Conservation (phyloP, 2,329 filamentous ascomycete genomes). For the Apiospora hydei region DNA sequence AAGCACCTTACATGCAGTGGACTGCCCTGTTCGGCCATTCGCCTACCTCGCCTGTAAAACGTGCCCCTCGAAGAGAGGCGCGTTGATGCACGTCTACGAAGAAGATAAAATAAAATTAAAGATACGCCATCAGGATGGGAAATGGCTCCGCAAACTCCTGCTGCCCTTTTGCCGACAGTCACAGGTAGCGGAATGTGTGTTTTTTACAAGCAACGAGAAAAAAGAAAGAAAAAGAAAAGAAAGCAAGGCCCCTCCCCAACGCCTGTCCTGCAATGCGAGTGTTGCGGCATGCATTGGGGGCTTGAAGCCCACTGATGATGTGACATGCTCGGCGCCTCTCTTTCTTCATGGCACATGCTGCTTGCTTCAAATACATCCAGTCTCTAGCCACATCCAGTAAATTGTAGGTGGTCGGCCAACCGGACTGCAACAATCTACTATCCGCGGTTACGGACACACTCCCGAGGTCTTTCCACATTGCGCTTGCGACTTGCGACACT, state of each 20-base stretch:
- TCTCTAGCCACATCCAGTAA: neutral
- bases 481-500: neutral
- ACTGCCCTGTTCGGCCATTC: neutral
- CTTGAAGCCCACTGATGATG: neutral
- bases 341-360: neutral
- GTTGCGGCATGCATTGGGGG: neutral
- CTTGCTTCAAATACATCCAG: neutral
- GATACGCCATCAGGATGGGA: neutral
- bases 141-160: conserved; percentile 13
- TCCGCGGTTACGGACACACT: neutral
- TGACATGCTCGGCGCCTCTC: neutral
- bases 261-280: conserved; percentile 15
- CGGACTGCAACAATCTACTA: neutral
- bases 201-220: neutral
- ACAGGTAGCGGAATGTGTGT: neutral
- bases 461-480: neutral
- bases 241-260: neutral
- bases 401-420: neutral
- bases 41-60: neutral
- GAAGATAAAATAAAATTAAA: no score
- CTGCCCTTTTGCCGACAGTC: neutral
- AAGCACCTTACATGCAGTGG: conserved; percentile 3
- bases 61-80: neutral
- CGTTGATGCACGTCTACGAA: neutral
- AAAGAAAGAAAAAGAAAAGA: no score